Evolutionary conservation across 2,329 filamentous ascomycete species (phyloP), one percentile per base, ranked within the genome.

Genomic region (Dothidotthia symphoricarpi): DNA sequence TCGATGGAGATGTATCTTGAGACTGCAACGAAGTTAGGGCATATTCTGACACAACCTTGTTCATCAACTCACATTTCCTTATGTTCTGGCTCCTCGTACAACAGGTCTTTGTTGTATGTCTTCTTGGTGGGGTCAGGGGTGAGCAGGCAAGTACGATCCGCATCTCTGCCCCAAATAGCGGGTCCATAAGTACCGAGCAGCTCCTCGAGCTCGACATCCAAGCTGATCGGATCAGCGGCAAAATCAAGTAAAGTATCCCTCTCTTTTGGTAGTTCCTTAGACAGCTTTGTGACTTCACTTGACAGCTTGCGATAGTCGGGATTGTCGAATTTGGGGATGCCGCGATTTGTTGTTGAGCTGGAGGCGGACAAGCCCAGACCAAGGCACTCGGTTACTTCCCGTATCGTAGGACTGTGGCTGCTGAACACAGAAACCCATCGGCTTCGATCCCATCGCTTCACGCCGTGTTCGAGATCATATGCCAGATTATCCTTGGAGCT

Each of bases 281-380:
- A 60, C 42, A 66, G 47, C 36, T 59, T 59, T 31, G 59, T 60
- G 41, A 66, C 60, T 36, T 64, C 61, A 50, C 55, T 61, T 6
- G 61, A 63, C 22, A 66, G 51, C 45, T 60, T 63, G 43, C 56
- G 57, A 45, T 61, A 63, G 30, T 66, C 60, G 17, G 62, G 62
- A 28, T 63, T 63, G 53, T 66, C 62, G 54, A 66, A 66, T 33
- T 66, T 66, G 39, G 61, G 61, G 36, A 66, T 66, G 48, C 62
- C 62, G 38, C 61, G 59, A 43, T 64, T 64, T 29, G 61, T 63
- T 31, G 57, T 64, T 15, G 57, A 61, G 41, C 55, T 58, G n/a
- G 59, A 61, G 31, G 61, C 58, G 14, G 58, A 61, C 28, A 63
- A 43, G 43, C 59, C 60, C 30, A 66, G 50, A 29, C 62, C 62